Evolutionary conservation across 352 stramenopile species (phyloP).

Genomic region (Aphanomyces stellatus): DNA sequence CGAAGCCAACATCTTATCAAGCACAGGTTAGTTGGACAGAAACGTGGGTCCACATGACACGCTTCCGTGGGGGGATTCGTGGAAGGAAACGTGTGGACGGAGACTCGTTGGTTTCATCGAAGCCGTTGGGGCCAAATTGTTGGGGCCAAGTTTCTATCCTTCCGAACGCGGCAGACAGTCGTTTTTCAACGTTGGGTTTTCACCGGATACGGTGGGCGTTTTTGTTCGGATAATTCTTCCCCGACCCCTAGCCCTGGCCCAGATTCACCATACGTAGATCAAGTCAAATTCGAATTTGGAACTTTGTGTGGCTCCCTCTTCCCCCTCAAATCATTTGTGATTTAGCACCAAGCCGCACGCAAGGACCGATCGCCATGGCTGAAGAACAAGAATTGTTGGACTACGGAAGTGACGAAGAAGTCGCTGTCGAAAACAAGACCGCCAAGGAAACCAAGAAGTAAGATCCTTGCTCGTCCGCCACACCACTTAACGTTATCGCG

Average conservation of each 20-base stretch:
- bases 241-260: neutral
- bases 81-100: too few relatives aligned
- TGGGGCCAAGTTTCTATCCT: too few relatives aligned
- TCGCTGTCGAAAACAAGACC: constrained; percentile 53
- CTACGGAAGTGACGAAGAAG: constrained; percentile 86
- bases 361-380: neutral
- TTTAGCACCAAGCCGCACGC: constrained; percentile 80
- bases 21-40: too few relatives aligned
- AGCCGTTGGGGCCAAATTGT: too few relatives aligned
- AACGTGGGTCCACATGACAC: too few relatives aligned
- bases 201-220: too few relatives aligned
- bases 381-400: constrained; percentile 66
- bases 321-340: constrained; percentile 24
- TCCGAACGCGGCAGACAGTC: too few relatives aligned
- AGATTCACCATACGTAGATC: neutral
- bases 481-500: constrained; percentile 15
- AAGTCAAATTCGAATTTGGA: constrained; percentile 19
- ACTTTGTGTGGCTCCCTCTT: constrained; percentile 16
- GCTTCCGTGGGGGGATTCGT: too few relatives aligned
- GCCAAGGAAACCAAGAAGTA: constrained; percentile 88
- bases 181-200: too few relatives aligned
- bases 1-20: too few relatives aligned
- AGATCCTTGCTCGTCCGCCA: constrained; percentile 21
- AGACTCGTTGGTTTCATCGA: too few relatives aligned
- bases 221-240: too few relatives aligned